These are phyloP conservation scores for Conticribra guillardii DNA, from an alignment of 108 stramenopile genomes.

Conservation along the genomic window DNA sequence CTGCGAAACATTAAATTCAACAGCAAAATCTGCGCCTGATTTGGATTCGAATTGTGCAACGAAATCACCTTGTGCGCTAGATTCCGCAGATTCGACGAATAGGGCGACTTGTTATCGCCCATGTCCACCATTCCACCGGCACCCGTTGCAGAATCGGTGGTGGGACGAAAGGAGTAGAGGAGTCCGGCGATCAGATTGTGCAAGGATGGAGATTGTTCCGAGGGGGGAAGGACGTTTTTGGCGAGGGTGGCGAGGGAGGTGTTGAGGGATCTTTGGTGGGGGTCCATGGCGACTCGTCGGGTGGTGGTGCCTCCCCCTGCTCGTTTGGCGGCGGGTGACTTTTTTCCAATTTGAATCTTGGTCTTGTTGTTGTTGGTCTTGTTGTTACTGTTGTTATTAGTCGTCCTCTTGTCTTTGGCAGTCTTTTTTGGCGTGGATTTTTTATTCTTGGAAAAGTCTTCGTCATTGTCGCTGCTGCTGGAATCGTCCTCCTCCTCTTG, in stretches of 20 bases:
- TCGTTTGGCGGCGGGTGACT: background rate
- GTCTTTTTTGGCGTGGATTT: constrained; percentile 12
- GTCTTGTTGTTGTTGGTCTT: background rate
- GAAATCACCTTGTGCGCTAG: constrained; percentile 42
- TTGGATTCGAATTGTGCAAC: constrained; percentile 56
- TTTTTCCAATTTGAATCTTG: background rate
- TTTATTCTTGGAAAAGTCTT: background rate
- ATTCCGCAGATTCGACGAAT: constrained; percentile 33
- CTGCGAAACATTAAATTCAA: constrained; percentile 83
- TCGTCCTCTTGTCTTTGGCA: constrained; percentile 13
- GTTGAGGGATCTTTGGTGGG: constrained; percentile 14
- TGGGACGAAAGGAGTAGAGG: constrained; percentile 44
- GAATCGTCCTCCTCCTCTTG: constrained; percentile 21
- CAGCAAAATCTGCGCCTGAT: constrained; percentile 59
- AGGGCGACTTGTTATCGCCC: background rate
- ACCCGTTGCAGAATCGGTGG: background rate
- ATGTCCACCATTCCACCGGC: background rate
- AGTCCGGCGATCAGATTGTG: constrained; percentile 56
- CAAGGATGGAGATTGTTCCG: constrained; percentile 39
- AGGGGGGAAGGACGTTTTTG: constrained; percentile 45
- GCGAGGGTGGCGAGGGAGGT: constrained; percentile 34
- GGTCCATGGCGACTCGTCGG: background rate
- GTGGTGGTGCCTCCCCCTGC: constrained; percentile 18
- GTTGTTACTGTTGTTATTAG: constrained; percentile 14
- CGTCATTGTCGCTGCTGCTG: background rate